Base-by-base conservation (phyloP, 1,284 basidiomycete species). In the Irpex rosettiformis region DNA sequence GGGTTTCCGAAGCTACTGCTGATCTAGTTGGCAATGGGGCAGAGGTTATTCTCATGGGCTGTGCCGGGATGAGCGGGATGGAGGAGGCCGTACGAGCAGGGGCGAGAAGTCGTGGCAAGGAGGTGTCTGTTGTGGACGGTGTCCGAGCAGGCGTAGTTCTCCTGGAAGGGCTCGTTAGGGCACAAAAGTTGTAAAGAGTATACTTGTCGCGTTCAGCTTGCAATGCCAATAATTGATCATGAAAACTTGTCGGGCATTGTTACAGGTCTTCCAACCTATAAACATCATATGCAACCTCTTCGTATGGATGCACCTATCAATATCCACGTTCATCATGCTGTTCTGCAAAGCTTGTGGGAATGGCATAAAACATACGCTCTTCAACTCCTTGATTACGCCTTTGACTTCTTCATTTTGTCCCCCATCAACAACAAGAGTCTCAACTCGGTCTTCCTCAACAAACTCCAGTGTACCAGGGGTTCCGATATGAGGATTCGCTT, bases 281-380 rank as follows among this genome's bases (percentile, higher is more conserved):
- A 3, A 85, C 78, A 62, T 83, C 80, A 60, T 81, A 83, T 4
- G 78, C 80, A 55, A 83, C 79, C 66, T 83, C 78, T 68, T 84
- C 81, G 62, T 84, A 84, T 13, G 81, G 81, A 68, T 84, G 83
- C 7, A 78, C 73, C 81, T 83, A 60, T 48, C 55, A 37, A 5
- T 21, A 16, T 6, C 58, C 24, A 54, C 40, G 27, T 16, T 33
- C 8, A 18, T 25, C 29, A 25, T 21, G 47, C 18, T n/a, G 42
- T 21, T 45, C n/a, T 27, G 30, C 30, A 16, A 16, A 8, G 30
- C 2, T 13, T 8, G 18, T 30, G 4, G 40, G 21, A 48, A n/a
- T 13, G 6, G 21, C 18, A 49, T n/a, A 43, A 21, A 49, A 72
- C 77, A 55, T 61, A 82, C 82, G 67, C 72, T 74, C 67, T 79